phyloP scores from a whole-genome alignment of 2,329 filamentous ascomycete genomes.

The Diaporthe destruens region DNA sequence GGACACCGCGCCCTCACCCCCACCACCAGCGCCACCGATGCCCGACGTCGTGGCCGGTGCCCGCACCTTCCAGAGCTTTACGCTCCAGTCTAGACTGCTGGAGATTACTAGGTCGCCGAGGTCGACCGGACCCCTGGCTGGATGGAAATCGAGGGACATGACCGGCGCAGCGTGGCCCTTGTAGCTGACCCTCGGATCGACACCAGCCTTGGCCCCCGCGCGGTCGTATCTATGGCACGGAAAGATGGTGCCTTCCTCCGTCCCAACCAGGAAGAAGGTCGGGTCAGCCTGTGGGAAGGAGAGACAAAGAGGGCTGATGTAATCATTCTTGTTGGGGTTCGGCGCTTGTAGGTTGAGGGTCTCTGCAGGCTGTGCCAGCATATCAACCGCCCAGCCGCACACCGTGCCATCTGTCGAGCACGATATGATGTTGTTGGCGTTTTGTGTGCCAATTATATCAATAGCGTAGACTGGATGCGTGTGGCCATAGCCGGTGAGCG shows the following conservation, averaged over 20 bases:
- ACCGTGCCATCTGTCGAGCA: conserved; percentile 97
- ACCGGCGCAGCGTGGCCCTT: conserved; percentile 92
- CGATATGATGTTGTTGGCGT: conserved; percentile 98
- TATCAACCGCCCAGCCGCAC: conserved; percentile 97
- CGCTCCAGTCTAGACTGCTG: conserved; percentile 95
- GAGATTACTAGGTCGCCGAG: conserved; percentile 93
- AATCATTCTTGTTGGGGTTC: conserved; percentile 89
- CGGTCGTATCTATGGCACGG: conserved; percentile 98
- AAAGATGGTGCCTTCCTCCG: conserved; percentile 96
- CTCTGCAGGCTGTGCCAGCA: conserved; percentile 97
- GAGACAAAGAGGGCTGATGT: conserved; percentile 93
- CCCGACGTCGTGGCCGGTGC: conserved; percentile 81
- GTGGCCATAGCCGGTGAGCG: conserved; percentile 92
- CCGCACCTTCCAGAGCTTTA: conserved; percentile 95
- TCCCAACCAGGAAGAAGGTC: conserved; percentile 96
- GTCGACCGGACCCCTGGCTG: conserved; percentile 90
- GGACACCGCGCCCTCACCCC: conserved; percentile 66
- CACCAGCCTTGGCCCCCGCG: conserved; percentile 94
- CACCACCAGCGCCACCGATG: conserved; percentile 52
- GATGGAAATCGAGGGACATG: conserved; percentile 97
- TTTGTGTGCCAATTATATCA: conserved; percentile 96
- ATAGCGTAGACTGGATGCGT: conserved; percentile 97
- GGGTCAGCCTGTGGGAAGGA: conserved; percentile 95
- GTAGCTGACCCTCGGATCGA: conserved; percentile 90
- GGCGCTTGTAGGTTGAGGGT: conserved; percentile 89